Evolutionary conservation across 768 basidiomycete genomes (phyloP).

Genomic region (Hygrophorus russula): DNA sequence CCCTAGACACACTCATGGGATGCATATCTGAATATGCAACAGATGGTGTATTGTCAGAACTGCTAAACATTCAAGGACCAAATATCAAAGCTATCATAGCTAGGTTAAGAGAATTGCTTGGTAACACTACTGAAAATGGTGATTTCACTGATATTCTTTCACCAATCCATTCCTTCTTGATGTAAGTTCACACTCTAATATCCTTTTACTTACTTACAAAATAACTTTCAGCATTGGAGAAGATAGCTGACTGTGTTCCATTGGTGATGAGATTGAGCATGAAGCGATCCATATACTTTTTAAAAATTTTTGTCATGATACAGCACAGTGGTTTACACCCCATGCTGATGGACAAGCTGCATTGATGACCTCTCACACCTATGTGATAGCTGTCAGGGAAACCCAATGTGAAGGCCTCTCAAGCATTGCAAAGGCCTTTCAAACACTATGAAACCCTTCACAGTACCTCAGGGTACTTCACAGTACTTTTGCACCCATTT

Average conservation of each 20-base stretch:
- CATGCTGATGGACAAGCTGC: not conserved
- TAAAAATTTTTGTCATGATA: not conserved
- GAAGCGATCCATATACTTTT: not conserved
- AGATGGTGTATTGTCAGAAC: not conserved
- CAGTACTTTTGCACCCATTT: no score
- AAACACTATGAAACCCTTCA: no score
- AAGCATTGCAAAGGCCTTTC: no score
- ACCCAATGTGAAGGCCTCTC: no score
- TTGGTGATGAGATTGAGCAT: not conserved
- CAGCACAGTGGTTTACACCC: not conserved
- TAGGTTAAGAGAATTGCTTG: not conserved
- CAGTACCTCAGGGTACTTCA: no score
- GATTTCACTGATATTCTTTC: not conserved
- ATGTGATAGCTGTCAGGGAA: no score
- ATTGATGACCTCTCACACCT: not conserved
- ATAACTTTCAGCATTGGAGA: not conserved
- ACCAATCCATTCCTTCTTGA: not conserved
- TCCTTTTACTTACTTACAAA: not conserved
- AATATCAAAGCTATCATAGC: not conserved
- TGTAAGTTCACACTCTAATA: not conserved
- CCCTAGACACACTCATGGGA: not conserved
- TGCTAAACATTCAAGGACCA: not conserved
- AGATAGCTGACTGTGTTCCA: not conserved
- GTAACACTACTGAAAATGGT: not conserved
- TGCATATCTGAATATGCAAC: not conserved